Percentiles rank a stretch among this genome's conserved stretches.
Evolutionary conservation across 768 basidiomycete species (phyloP).

Genomic region (Amanita rimosa): DNA sequence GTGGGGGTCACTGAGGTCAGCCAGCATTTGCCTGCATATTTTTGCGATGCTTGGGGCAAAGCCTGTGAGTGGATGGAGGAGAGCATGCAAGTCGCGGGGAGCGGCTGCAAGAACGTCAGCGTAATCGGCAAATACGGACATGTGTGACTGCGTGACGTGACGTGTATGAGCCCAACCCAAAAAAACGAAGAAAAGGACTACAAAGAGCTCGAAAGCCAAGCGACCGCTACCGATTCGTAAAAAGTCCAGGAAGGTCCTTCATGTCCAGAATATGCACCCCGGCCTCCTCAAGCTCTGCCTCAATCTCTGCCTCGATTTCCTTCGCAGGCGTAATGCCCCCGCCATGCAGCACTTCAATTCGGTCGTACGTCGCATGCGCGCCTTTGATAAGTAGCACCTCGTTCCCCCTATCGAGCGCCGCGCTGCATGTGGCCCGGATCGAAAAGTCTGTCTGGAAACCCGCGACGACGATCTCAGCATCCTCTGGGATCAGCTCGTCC

Average conservation of each 20-base stretch:
- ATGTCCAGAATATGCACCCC: conserved; percentile 57
- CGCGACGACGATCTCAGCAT: conserved; percentile 54
- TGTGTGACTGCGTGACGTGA: conserved; percentile 1
- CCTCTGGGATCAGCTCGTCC: conserved; percentile 32
- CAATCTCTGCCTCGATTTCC: conserved; percentile 46
- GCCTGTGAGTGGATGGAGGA: conserved; percentile 56
- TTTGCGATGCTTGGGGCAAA: conserved; percentile 57
- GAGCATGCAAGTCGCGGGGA: conserved; percentile 48
- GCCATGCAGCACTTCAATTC: conserved; percentile 49
- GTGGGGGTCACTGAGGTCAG: not conserved
- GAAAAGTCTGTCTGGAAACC: conserved; percentile 64
- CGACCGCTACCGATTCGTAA: conserved; percentile 34
- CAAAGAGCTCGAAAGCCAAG: no score
- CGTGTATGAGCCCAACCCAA: not conserved
- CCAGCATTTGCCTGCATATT: conserved; percentile 31
- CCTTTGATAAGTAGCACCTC: conserved; percentile 51
- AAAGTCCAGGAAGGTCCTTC: conserved; percentile 50
- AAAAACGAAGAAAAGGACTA: not conserved
- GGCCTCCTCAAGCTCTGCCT: conserved; percentile 58
- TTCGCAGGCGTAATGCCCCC: conserved; percentile 41
- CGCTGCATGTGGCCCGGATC: conserved; percentile 45
- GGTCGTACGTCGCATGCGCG: conserved; percentile 60
- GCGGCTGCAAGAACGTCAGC: conserved; percentile 55
- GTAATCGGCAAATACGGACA: conserved; percentile 46
- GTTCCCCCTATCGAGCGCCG: conserved; percentile 53